Evolutionary conservation across 2,329 filamentous ascomycete genomes (phyloP), one percentile per base, ranked within the genome.

Genomic region (Xylariaceae sp.): DNA sequence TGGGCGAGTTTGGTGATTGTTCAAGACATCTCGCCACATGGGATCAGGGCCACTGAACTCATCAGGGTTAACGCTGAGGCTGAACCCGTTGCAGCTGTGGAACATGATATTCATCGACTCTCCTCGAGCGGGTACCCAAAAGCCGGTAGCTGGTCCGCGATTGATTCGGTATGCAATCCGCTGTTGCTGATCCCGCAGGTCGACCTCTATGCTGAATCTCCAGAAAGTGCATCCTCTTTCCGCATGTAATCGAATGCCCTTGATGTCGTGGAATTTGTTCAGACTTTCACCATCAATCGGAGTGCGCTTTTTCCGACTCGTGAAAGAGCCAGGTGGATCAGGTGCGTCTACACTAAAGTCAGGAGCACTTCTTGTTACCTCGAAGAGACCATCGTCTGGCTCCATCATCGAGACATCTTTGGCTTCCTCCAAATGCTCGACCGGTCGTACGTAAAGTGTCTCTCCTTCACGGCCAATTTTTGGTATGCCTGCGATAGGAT

Each of bases 71-170:
- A 87, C 86, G 45, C 80, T 85, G 41, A 85, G 66, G 57, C 88
- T 92, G 72, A 98, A 98, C 2, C 94, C 93, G 64, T 98, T 98
- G 72, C 93, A 95, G 64, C 87, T 95, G 70, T 97, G 81, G 70
- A 96, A 98, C 90, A 97, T 95, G 64, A 96, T 88, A 69, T 97
- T 96, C 93, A 98, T 98, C 2, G 86, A 80, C 64, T 95, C 78
- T 14, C 82, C 85, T 40, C 76, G 79, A 23, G 85, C 86, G 5
- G 94, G 93, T 1, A 98, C 89, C 92, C 93, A 98, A 65, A 98
- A 98, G 1, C 86, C 88, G 42, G 88, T 83, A 2, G 88, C 82
- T 5, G 92, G 91, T 1, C 93, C 92, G 37, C 85, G 79, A 61
- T 98, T 98, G 71, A 98, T 95, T 43, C 91, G 87, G 67, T 98